phyloP scores from a whole-genome alignment of 345 rosid species.

The Noccaea caerulescens region DNA sequence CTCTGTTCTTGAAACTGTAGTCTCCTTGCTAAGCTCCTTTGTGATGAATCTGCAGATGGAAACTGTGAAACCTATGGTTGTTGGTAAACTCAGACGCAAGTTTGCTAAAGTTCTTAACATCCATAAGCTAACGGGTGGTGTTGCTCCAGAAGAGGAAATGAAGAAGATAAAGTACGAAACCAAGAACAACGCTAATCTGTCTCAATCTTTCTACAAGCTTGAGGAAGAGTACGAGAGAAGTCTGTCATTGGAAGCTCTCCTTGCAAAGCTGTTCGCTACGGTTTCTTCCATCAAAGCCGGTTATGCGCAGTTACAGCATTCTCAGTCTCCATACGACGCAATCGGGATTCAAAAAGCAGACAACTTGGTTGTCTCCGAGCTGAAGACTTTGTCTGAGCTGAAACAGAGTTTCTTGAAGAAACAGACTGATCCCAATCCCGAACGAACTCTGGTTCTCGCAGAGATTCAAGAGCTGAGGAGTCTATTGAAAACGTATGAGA shows the following conservation, averaged over 20 bases:
- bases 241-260: conserved; percentile 64
- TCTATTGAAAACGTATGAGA: conserved; percentile 60
- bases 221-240: conserved; percentile 52
- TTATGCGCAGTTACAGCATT: conserved; percentile 75
- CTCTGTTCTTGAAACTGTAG: conserved; percentile 32
- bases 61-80: conserved; percentile 59
- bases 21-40: conserved; percentile 18
- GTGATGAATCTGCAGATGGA: conserved; percentile 63
- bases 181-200: conserved; percentile 34
- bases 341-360: conserved; percentile 82
- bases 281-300: conserved; percentile 80
- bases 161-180: conserved; percentile 49
- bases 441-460: conserved; percentile 55
- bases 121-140: conserved; percentile 63
- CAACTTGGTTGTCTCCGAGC: conserved; percentile 55
- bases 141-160: conserved; percentile 57
- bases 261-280: conserved; percentile 72
- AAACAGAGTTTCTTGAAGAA: conserved; percentile 79
- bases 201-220: conserved; percentile 53
- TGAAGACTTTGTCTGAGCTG: conserved; percentile 78
- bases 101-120: conserved; percentile 77
- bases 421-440: conserved; percentile 68
- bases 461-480: conserved; percentile 84
- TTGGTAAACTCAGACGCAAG: conserved; percentile 62
- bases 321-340: conserved; percentile 86